Base-by-base conservation (phyloP, 2,329 filamentous ascomycete genomes). In the Curvularia sp. region DNA sequence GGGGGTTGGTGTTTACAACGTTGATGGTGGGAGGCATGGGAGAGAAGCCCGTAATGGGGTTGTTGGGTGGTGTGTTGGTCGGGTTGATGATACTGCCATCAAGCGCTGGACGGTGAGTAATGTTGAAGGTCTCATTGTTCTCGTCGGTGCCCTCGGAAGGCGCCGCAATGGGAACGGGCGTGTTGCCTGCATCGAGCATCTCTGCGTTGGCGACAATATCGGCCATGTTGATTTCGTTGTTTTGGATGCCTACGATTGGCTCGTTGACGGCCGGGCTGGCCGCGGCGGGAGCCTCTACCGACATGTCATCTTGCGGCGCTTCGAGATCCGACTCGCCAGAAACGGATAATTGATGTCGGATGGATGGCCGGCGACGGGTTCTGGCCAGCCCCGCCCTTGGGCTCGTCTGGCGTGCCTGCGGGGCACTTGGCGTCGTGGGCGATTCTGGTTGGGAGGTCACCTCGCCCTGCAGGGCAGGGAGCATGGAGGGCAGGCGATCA, bases 381-480 rank as follows among this genome's bases (percentile, higher is more conserved):
- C 79, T 79, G 4, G 82, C 80, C 2, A 84, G 82, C 2, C 83
- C 83, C 43, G 75, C 70, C 57, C 75, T 71, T 26, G 78, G 77
- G 57, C 77, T 80, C 30, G 69, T 73, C 57, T 73, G 75, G 43
- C 67, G 71, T 35, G 60, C 69, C 35, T 61, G 66, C 54, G 67
- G 72, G 55, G 71, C 75, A 55, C 70, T 75, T 42, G 69, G 79
- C 49, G 82, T 79, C 26, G 88, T 76, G 49, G 76, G 74, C 57
- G 73, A 97, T 57, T 93, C 91, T 8, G 95, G 95, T 74, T 96
- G 93, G n/a, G 94, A 97, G 42, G 86, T 85, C 53, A 93, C 80
- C 53, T 90, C 89, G 10, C 85, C 83, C 52, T 76, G 73, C 46
- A 77, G 61, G 93, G 62, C 93, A 88, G 26, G 95, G 55, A 92